Evolutionary conservation across 2,329 filamentous ascomycete species (phyloP).

Genomic region (Sclerotinia sclerotiorum): DNA sequence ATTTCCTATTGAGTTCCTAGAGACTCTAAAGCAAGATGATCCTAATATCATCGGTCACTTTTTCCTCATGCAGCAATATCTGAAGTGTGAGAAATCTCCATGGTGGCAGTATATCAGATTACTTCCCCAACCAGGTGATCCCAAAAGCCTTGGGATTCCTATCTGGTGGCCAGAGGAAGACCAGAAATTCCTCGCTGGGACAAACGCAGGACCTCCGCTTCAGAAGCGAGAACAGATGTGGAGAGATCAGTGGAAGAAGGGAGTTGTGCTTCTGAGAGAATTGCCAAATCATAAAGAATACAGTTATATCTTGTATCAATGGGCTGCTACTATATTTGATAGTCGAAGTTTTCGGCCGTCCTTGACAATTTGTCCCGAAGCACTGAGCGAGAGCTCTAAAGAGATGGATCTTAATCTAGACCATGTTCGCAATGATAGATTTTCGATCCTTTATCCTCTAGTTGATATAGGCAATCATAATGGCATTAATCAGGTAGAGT

Average conservation of each 20-base stretch:
- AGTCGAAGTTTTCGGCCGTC: constrained; percentile 64
- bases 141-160: constrained; percentile 54
- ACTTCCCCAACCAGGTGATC: constrained; percentile 60
- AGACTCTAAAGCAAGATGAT: constrained; percentile 44
- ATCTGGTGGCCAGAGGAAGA: constrained; percentile 65
- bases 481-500: constrained; percentile 57
- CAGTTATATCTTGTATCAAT: constrained; percentile 54
- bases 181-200: constrained; percentile 48
- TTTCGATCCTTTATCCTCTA: constrained; percentile 65
- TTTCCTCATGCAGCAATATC: constrained; percentile 67
- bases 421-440: constrained; percentile 33
- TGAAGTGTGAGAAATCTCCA: constrained; percentile 57
- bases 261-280: constrained; percentile 27
- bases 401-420: constrained; percentile 23
- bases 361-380: constrained; percentile 46
- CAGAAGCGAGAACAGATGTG: constrained; percentile 33
- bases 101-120: constrained; percentile 69
- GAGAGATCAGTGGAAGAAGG: constrained; percentile 34
- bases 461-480: constrained; percentile 73
- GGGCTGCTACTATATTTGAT: constrained; percentile 65
- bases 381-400: neutral
- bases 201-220: constrained; percentile 39
- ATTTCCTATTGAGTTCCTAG: constrained; percentile 55
- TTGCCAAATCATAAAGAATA: constrained; percentile 28
- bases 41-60: constrained; percentile 64